These are phyloP conservation scores for Massariosphaeria phaeospora DNA, from an alignment of 495 filamentous ascomycete species.

Conservation along the genomic window DNA sequence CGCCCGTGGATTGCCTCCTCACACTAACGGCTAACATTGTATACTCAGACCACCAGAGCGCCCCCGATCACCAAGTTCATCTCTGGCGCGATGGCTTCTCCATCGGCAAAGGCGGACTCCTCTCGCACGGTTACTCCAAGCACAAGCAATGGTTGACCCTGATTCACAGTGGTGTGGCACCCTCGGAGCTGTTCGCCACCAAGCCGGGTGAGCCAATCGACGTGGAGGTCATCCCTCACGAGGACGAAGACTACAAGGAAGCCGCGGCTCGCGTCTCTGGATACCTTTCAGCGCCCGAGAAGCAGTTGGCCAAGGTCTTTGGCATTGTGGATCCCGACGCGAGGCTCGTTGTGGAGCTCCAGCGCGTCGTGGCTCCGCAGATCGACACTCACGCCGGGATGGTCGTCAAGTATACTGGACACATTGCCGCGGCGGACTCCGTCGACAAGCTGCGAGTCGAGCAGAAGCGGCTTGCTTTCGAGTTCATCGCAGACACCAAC, in stretches of 20 bases:
- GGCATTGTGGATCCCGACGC: neutral
- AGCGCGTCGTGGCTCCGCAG: neutral
- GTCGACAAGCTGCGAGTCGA: neutral
- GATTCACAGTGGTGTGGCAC: constrained; percentile 80
- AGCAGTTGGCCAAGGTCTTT: neutral
- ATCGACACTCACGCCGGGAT: neutral
- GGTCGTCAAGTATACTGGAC: neutral
- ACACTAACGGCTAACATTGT: too few species aligned
- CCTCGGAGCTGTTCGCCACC: constrained; percentile 81
- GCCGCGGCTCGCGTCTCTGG: constrained; percentile 81
- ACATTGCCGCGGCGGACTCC: neutral
- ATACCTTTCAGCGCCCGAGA: constrained; percentile 38
- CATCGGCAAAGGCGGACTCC: constrained; percentile 83
- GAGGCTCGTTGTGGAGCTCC: neutral
- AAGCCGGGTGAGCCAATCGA: constrained; percentile 76
- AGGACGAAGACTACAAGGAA: constrained; percentile 66
- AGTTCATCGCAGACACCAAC: neutral
- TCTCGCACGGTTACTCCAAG: constrained; percentile 74
- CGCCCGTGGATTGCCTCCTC: too few species aligned
- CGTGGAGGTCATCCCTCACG: constrained; percentile 75
- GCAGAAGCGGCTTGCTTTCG: neutral
- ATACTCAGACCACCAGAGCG: too few species aligned
- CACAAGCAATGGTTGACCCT: constrained; percentile 72
- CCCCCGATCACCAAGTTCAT: constrained; percentile 57
- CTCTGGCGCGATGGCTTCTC: constrained; percentile 93